phyloP scores from a whole-genome alignment of 257 asterid genomes.

The Nicotiana tabacum region DNA sequence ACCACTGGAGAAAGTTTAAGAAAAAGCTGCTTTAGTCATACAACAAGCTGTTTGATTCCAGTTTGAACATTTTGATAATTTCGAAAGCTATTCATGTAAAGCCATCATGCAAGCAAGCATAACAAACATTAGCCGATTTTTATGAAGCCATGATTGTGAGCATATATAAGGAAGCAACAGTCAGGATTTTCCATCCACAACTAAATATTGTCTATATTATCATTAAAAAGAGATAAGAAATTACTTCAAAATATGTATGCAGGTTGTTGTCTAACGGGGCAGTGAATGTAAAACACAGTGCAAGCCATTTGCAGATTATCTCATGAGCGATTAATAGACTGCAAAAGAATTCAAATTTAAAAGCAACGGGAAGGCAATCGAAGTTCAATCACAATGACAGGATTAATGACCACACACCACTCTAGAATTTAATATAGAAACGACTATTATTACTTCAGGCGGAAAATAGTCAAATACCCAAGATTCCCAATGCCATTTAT shows the following conservation, averaged over 20 bases:
- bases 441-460: not conserved
- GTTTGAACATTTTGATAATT: not conserved
- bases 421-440: not conserved
- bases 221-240: not conserved
- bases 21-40: not conserved
- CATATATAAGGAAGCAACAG: not conserved
- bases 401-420: not conserved
- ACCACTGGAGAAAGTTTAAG: not conserved
- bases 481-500: conserved; percentile 64
- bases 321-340: not conserved
- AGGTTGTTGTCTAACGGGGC: not conserved
- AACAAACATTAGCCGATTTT: not conserved
- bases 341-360: not conserved
- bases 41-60: not conserved
- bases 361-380: not conserved
- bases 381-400: not conserved
- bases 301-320: not conserved
- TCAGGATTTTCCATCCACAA: not conserved
- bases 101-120: not conserved
- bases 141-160: not conserved
- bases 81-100: not conserved
- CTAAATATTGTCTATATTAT: not conserved
- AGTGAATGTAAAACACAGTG: not conserved
- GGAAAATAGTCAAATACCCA: conserved; percentile 40
- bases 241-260: not conserved